Evolutionary conservation across 441 rosid species (phyloP).

Genomic region (Croton laevigatus): DNA sequence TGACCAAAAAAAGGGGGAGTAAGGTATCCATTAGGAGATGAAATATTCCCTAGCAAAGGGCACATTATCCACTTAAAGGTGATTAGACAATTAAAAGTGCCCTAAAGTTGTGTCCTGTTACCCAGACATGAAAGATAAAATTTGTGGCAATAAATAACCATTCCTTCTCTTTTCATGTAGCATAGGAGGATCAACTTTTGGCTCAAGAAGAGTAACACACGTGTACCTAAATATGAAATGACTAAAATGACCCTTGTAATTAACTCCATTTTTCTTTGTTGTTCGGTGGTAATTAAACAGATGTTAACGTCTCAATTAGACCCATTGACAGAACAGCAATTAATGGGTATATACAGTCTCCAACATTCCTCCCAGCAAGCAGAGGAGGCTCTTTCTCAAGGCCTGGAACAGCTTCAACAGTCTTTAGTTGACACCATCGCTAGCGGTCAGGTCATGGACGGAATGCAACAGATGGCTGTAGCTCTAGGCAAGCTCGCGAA

Average conservation of each 20-base stretch:
- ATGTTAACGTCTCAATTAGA: conserved; percentile 68
- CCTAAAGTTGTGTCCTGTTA: conserved; percentile 14
- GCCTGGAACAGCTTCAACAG: conserved; percentile 80
- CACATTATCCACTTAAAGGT: conserved; percentile 23
- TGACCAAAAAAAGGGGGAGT: neutral
- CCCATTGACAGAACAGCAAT: conserved; percentile 86
- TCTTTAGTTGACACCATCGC: conserved; percentile 83
- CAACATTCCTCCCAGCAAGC: conserved; percentile 93
- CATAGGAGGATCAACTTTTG: too few relatives aligned
- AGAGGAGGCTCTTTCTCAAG: conserved; percentile 91
- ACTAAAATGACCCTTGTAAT: conserved; percentile 1
- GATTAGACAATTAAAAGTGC: conserved; percentile 14
- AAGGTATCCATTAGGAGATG: neutral
- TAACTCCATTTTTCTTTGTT: neutral
- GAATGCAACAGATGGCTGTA: conserved; percentile 93
- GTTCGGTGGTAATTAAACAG: conserved; percentile 29
- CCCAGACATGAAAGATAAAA: neutral
- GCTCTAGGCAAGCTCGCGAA: conserved; percentile 90
- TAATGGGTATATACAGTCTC: conserved; percentile 75
- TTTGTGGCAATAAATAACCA: neutral
- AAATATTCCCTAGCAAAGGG: conserved; percentile 22
- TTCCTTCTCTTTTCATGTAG: too few relatives aligned
- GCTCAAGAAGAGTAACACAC: neutral
- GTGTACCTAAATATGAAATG: neutral
- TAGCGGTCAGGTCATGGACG: conserved; percentile 58